Percentiles rank a stretch among this genome's conserved stretches.
phyloP scores from a whole-genome alignment of 805 yeast genomes.

The Nadsonia fulvescens region DNA sequence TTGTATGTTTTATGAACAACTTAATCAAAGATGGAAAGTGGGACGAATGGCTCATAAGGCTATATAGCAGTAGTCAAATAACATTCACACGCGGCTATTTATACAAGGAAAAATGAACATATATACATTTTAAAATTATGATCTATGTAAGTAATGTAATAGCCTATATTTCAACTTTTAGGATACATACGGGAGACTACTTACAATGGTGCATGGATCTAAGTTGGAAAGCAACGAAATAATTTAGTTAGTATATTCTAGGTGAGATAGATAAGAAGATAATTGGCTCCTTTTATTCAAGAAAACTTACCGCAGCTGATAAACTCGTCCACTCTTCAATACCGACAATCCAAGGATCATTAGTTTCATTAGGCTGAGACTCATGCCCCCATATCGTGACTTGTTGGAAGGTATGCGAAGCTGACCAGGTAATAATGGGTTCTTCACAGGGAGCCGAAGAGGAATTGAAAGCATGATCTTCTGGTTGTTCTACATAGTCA shows the following conservation, averaged over 20 bases:
- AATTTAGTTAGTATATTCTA: neutral
- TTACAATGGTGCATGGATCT: conserved; percentile 5
- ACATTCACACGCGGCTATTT: no score
- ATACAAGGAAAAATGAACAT: no score
- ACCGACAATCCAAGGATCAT: conserved; percentile 15
- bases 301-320: conserved; percentile 8
- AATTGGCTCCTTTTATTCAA: neutral
- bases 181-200: conserved; percentile 3
- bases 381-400: conserved; percentile 16
- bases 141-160: no score
- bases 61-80: no score
- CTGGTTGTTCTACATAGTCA: conserved; percentile 4
- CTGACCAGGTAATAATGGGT: neutral
- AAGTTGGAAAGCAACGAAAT: neutral
- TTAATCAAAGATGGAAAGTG: no score
- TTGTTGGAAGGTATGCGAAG: conserved; percentile 4
- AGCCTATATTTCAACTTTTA: conserved; percentile 2
- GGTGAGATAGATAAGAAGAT: neutral
- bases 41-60: no score
- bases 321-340: conserved; percentile 11
- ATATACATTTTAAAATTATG: no score
- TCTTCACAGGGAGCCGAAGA: conserved; percentile 1
- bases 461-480: conserved; percentile 3
- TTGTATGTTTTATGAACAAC: no score
- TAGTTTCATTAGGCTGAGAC: conserved; percentile 8